These are phyloP conservation scores for Entomortierella parvispora DNA, from an alignment of 192 early-diverging fungal species.

Conservation along the genomic window DNA sequence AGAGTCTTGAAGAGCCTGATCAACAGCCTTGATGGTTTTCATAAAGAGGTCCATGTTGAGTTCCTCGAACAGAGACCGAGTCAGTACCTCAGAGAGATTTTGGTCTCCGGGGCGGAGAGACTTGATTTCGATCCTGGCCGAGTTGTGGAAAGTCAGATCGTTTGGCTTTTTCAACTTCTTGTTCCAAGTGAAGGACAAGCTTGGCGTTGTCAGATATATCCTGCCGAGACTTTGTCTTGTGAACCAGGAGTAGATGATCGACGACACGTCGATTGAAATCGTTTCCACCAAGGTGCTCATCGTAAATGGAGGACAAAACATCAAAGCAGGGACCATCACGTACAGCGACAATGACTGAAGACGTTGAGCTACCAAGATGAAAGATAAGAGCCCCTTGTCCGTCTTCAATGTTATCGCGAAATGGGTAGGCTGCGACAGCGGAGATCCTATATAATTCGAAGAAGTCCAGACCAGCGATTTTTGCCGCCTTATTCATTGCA, in stretches of 20 bases:
- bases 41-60: slow-evolving; percentile 87
- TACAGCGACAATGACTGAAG: slow-evolving; percentile 80
- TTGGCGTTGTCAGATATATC: slow-evolving; percentile 1
- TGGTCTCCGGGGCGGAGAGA: neutral
- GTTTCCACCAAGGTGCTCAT: slow-evolving; percentile 85
- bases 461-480: neutral
- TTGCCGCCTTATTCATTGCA: neutral
- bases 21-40: slow-evolving; percentile 83
- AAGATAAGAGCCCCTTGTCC: slow-evolving; percentile 80
- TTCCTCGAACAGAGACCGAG: slow-evolving; percentile 89
- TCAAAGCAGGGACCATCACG: slow-evolving; percentile 84
- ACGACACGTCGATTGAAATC: slow-evolving; percentile 89
- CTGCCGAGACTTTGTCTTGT: slow-evolving; percentile 74
- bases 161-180: slow-evolving; percentile 48
- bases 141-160: neutral
- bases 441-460: too few relatives aligned
- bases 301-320: slow-evolving; percentile 79
- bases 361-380: slow-evolving; percentile 83
- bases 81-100: slow-evolving; percentile 84
- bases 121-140: slow-evolving; percentile 6
- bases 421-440: neutral
- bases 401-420: slow-evolving; percentile 39
- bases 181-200: neutral
- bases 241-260: slow-evolving; percentile 83
- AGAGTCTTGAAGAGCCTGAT: slow-evolving; percentile 83